Evolutionary conservation across 1,284 basidiomycete species (phyloP), one percentile per base, ranked within the genome.

Genomic region (Polyporus tsugae): DNA sequence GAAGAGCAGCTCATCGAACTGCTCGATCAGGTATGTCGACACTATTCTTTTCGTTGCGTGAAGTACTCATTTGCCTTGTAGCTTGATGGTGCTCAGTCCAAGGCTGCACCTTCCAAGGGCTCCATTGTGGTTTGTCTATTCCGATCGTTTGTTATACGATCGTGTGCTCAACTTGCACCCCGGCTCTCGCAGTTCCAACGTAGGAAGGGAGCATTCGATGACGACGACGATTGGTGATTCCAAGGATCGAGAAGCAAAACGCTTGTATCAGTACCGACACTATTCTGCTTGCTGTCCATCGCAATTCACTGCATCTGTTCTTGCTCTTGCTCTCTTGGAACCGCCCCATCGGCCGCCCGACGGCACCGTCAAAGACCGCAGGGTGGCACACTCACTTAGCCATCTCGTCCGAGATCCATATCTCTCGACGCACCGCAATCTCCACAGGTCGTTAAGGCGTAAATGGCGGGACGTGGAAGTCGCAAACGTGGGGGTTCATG

Each of bases 1-100:
- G 97, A 99, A 79, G 86, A 89, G 59, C 95, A 97, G 78, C 85
- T 99, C 68, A 97, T 99, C 76, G 92, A 91, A 44, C 83, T 99
- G 22, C 85, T 99, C 65, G 95, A 99, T 78, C 96, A 99, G 88
- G 96, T 96, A 72, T 73, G 82, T 76, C 6, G 55, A 71, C 39
- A 38, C 41, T 59, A 22, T 29, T 3, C 22, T 38, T 33, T 6
- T 13, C 6, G 19, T 10, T 17, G 13, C 6, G 6, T 22, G 17
- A 42, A 53, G 17, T 22, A 62, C 29, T 63, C 62, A 64, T 64
- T 13, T 39, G 17, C 13, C 15, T 57, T 19, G 35, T 73, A 93
- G 91, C 88, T 91, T 79, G 92, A 93, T 71, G 87, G 88, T 52
- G 87, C 86, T 1, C 84, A 87, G 69, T 86, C 85, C n/a, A 86